Evolutionary conservation across 768 basidiomycete genomes (phyloP), one percentile per base, ranked within the genome.

Genomic region (Boletus sensibilis): DNA sequence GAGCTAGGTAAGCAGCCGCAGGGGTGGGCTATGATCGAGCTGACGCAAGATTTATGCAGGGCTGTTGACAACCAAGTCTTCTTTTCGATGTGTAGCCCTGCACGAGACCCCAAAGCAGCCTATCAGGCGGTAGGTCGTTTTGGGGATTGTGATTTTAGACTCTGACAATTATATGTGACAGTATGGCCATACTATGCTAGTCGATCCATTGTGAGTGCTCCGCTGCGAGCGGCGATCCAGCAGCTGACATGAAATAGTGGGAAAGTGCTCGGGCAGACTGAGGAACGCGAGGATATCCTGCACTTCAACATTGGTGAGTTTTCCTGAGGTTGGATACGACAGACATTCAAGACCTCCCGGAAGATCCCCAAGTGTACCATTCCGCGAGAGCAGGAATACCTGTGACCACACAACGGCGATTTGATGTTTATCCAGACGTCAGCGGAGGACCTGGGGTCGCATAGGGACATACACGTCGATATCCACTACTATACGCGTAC

Each of bases 31-130:
- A 20, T 48, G 25, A 25, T 23, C n/a, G 18, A 41, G 41, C 52
- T 65, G 39, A 71, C 20, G 9, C 29, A 44, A 31, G 13, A 11
- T 13, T 11, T 52, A n/a, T 60, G 21, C 64, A 94, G 95, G 55
- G 97, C 97, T 7, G 83, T 94, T 23, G 97, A 99, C 69, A 98
- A 98, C 66, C 95, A 98, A 73, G 83, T 98, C n/a, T 99, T 83
- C 75, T 84, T 98, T 59, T 82, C 90, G 1, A 96, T 95, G 93
- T 96, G 94, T 68, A 97, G 94, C 54, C 94, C 95, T 31, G 96
- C 97, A 3, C 82, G 95, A 23, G 88, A 96, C 61, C 66, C 88
- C 62, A 83, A 74, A 11, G 90, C 92, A 20, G 80, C 80, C 16
- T 98, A 98, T 71, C 93, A 97, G 67, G 94, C 96, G 54, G 90